Base-by-base conservation (phyloP, 1,139 yeast species). In the Kurtzmaniella quercitrusa region DNA sequence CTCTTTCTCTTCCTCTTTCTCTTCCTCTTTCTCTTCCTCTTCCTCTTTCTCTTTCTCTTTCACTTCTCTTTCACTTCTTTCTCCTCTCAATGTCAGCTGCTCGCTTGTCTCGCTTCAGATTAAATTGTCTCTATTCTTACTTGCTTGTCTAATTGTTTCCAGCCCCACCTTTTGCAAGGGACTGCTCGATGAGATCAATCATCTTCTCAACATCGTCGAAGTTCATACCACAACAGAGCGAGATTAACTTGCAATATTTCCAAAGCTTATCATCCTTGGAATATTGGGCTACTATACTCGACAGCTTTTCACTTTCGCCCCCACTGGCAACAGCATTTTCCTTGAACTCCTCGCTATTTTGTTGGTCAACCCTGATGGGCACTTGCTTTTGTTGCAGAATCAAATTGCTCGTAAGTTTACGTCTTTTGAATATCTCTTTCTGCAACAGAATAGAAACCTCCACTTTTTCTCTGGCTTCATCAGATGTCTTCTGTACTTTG, bases 221-320 rank as follows among this genome's bases (percentile, higher is more conserved):
- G 44, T 66, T 57, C 76, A 73, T 69, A 16, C 75, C 77, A 48
- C 77, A 72, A 51, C 77, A 70, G 37, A 68, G 54, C 15, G 77
- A 66, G 16, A 73, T 68, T 46, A 73, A 58, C 49, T 63, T 66
- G 50, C 75, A 68, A 50, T 73, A 73, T 50, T 73, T 73, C 54
- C 62, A 62, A 40, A 73, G 58, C 42, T 60, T 65, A 49, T 70
- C 75, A 27, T 64, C 64, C 11, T 53, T 50, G 2, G 72, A 63
- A 47, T 60, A 66, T 41, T 54, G 53, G 17, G 63, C 52, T 15
- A 65, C 60, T 3, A 59, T 51, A 16, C 63, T 55, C 10, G 40
- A 39, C 18, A 15, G 16, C n/a, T 41, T 39, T 43, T 25, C 25
- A 14, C 11, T 15, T 24, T 40, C 34, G 25, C 8, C 29, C 16